A percentile compares a stretch with the other conserved stretches of the same genome.
phyloP scores from a whole-genome alignment of 208 protist genomes.

The Trypanosoma rangeli region DNA sequence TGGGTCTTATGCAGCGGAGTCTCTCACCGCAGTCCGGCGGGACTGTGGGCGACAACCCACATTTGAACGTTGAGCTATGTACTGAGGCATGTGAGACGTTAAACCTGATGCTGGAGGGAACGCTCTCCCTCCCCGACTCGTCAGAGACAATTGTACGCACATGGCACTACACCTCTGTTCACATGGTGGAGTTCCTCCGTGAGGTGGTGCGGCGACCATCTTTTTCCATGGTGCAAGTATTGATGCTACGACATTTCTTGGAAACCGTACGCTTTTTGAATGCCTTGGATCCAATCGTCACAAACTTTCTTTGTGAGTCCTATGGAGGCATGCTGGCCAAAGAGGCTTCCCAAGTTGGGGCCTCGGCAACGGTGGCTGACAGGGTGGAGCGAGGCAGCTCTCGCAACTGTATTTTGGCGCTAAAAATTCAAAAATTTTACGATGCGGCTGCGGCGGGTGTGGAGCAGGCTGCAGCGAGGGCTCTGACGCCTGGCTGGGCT shows the following conservation, averaged over 20 bases:
- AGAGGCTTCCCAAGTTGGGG: background rate
- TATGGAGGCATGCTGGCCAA: background rate
- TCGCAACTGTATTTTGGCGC: background rate
- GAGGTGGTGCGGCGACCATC: constrained; percentile 27
- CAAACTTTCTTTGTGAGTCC: background rate
- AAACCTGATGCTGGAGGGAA: constrained; percentile 39
- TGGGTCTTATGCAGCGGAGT: constrained; percentile 7
- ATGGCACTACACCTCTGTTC: constrained; percentile 34
- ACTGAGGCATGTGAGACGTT: constrained; percentile 37
- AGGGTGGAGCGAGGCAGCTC: background rate
- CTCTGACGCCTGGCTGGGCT: constrained; percentile 8
- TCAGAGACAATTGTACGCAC: constrained; percentile 17
- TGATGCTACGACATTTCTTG: constrained; percentile 43
- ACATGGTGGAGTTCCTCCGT: constrained; percentile 35
- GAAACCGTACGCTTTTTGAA: constrained; percentile 37
- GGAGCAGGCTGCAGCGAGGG: background rate
- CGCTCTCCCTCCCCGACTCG: constrained; percentile 15
- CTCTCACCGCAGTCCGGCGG: background rate
- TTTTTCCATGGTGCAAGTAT: constrained; percentile 31
- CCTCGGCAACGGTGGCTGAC: background rate
- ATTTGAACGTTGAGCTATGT: constrained; percentile 7
- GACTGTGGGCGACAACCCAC: background rate
- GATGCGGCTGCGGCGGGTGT: constrained; percentile 18
- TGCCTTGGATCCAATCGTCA: background rate
- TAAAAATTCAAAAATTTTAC: constrained; percentile 1